A percentile compares a stretch with the other conserved stretches of the same genome.
These are phyloP conservation scores for Trypanosoma congolense DNA, from an alignment of 208 protist species.

Conservation along the genomic window DNA sequence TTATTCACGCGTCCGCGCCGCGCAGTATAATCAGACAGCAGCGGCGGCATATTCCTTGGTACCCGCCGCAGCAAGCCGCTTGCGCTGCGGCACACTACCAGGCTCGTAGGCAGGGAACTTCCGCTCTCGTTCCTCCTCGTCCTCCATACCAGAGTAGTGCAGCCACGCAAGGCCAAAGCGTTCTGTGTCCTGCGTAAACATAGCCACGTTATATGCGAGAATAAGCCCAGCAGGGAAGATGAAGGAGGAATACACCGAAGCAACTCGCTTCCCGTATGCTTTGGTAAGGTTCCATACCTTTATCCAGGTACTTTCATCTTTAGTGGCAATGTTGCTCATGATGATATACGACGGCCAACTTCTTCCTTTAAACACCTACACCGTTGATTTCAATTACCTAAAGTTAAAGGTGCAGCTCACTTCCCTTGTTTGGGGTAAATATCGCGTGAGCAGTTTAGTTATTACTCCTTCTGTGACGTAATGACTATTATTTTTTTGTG, in stretches of 20 bases:
- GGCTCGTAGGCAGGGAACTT: slow-evolving; percentile 80
- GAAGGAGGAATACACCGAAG: slow-evolving; percentile 45
- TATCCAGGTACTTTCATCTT: slow-evolving; percentile 2
- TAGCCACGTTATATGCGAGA: slow-evolving; percentile 42
- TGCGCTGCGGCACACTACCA: slow-evolving; percentile 47
- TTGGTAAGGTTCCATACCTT: slow-evolving; percentile 36
- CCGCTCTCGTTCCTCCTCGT: slow-evolving; percentile 62
- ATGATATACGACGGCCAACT: too few species aligned
- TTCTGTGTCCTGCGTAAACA: slow-evolving; percentile 64
- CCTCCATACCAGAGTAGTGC: slow-evolving; percentile 46
- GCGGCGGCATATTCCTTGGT: slow-evolving; percentile 54
- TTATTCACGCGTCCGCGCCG: background rate
- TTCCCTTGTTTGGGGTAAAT: too few species aligned
- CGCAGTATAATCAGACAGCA: slow-evolving; percentile 6
- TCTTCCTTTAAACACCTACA: slow-evolving; percentile 1
- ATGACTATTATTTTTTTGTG: too few species aligned
- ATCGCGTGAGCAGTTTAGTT: too few species aligned
- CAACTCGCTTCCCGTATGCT: slow-evolving; percentile 45
- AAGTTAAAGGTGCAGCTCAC: too few species aligned
- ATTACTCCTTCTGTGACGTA: too few species aligned
- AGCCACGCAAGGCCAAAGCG: slow-evolving; percentile 78
- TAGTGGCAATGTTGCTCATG: slow-evolving; percentile 9
- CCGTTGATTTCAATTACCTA: too few species aligned
- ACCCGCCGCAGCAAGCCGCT: slow-evolving; percentile 59
- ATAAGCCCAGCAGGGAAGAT: slow-evolving; percentile 44